Evolutionary conservation across 306 rosid genomes (phyloP), one percentile per base, ranked within the genome.

Genomic region (Vigna unguiculata): DNA sequence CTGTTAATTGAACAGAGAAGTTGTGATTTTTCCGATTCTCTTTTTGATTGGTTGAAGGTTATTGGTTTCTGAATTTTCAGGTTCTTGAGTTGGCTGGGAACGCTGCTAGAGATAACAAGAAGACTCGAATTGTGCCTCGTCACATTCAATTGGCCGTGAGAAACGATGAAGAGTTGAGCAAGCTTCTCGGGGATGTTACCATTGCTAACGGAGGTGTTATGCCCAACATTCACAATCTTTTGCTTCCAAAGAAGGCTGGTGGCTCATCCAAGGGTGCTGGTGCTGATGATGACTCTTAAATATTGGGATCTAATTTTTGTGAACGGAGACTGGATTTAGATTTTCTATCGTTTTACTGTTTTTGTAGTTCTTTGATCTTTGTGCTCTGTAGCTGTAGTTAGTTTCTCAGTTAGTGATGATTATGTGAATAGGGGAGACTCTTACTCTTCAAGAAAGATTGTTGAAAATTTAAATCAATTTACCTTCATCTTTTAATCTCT

Each of bases 171-270:
- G 98, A 93, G 47, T 86, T 93, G 19, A 93, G 98, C 85, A 91
- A 91, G 82, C 97, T 94, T 74, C 87, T 94, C 2, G 98, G 98
- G 0, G 95, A 89, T 48, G 98, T 94, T 12, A 94, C 97, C 0
- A 94, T 94, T 34, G 98, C 98, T 1, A 94, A 92, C 3, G 98
- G 98, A 8, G 98, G 98, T 59, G 98, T 94, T 4, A 92, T 92
- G 96, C 98, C 98, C 16, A 94, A 94, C 83, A 94, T 94, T 69
- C 98, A 94, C 85, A 94, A 90, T 59, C 82, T 94, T 2, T 86
- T 94, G 1, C 96, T 94, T 15, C 98, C 98, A 0, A 94, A 94
- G 93, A 94, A 94, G 82, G 7, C 93, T 0, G 96, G 98, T 0
- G 45, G 82, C 21, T 84, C 97, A 1, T 90, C 98, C 0, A 94